A percentile compares a stretch with the other conserved stretches of the same genome.
phyloP scores from a whole-genome alignment of 768 basidiomycete genomes.

The Lentinus brumalis region DNA sequence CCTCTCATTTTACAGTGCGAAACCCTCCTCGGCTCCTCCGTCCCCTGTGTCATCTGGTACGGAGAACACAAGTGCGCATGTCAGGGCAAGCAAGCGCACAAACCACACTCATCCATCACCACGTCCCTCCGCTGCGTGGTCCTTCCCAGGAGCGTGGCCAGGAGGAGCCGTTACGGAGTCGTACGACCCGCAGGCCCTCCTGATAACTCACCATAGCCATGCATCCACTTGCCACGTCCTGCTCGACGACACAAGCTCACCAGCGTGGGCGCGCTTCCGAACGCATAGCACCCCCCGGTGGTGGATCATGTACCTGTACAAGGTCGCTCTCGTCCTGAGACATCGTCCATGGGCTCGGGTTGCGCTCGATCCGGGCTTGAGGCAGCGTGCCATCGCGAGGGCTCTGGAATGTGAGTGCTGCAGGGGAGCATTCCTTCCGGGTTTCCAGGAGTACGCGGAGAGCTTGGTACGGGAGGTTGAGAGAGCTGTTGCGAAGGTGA shows the following conservation, averaged over 20 bases:
- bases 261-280: slow-evolving; percentile 18
- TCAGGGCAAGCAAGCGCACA: neutral
- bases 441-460: slow-evolving; percentile 17
- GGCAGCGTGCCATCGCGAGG: slow-evolving; percentile 12
- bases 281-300: slow-evolving; percentile 13
- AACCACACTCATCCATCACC: slow-evolving; percentile 1
- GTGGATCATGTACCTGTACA: slow-evolving; percentile 20
- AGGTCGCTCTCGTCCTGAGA: slow-evolving; percentile 16
- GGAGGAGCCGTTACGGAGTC: too few relatives aligned
- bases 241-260: slow-evolving; percentile 14
- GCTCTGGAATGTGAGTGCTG: slow-evolving; percentile 17
- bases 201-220: neutral
- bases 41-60: neutral
- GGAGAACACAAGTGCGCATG: neutral
- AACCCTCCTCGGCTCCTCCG: neutral
- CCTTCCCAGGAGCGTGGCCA: too few relatives aligned
- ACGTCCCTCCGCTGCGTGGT: neutral
- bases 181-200: neutral
- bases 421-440: slow-evolving; percentile 10
- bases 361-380: slow-evolving; percentile 16
- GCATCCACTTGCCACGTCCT: slow-evolving; percentile 12
- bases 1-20: slow-evolving; percentile 8
- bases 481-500: slow-evolving; percentile 7
- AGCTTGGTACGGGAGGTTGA: slow-evolving; percentile 5
- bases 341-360: slow-evolving; percentile 14